Percentiles rank a stretch among this genome's conserved stretches.
These are phyloP conservation scores for Kondoa subrosea DNA, from an alignment of 768 basidiomycete species.

Conservation along the genomic window DNA sequence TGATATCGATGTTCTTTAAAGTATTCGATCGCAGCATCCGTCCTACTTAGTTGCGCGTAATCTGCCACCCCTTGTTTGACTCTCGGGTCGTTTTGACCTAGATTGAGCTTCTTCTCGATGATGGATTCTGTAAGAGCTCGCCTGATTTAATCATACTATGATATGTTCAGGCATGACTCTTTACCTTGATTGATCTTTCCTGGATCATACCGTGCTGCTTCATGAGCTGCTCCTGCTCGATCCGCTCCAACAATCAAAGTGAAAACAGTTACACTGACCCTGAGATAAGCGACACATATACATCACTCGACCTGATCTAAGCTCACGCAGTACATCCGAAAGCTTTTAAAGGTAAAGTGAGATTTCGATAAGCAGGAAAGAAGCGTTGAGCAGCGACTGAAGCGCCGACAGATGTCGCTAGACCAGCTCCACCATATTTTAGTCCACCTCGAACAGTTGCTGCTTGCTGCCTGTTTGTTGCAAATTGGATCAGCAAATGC, in stretches of 20 bases:
- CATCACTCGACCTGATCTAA: neutral
- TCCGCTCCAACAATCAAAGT: neutral
- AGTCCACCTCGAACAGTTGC: neutral
- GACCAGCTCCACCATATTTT: neutral
- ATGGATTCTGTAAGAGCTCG: neutral
- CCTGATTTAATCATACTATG: slow-evolving; percentile 1
- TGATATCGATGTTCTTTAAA: neutral
- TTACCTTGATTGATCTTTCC: neutral
- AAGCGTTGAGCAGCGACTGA: slow-evolving; percentile 1
- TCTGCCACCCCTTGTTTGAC: slow-evolving; percentile 10
- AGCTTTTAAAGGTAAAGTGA: slow-evolving; percentile 24
- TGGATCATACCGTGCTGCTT: neutral
- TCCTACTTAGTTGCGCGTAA: neutral
- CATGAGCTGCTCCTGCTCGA: neutral
- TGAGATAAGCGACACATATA: neutral
- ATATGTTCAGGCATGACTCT: neutral
- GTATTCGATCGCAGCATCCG: neutral
- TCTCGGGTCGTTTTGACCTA: slow-evolving; percentile 23
- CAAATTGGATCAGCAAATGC: neutral
- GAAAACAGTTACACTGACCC: neutral
- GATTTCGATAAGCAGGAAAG: neutral
- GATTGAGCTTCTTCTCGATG: neutral
- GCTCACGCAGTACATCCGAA: slow-evolving; percentile 4
- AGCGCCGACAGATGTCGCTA: slow-evolving; percentile 1
- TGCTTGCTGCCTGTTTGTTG: neutral